Evolutionary conservation across 257 asterid species (phyloP), one percentile per base, ranked within the genome.

Genomic region (Leptodermis oblonga): DNA sequence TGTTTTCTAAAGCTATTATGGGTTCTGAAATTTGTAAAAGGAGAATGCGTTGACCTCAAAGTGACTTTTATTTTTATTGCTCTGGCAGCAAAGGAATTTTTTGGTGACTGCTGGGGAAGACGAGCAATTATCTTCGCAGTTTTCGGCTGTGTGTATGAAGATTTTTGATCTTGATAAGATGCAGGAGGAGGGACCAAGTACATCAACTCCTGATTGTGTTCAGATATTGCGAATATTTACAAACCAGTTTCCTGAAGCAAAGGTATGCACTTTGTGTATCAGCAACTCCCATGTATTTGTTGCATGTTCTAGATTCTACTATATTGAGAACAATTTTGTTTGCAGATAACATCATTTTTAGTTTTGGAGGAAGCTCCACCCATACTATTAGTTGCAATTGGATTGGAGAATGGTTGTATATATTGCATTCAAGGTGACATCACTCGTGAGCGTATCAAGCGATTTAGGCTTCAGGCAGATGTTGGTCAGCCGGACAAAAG

Each of bases 351-450:
- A 0, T 90, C 91, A 3, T 93, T 93, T 79, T 62, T 84, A 36
- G 96, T 90, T 55, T 77, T 88, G 56, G 99, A 93, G 80, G 99
- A 93, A 83, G 90, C 91, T 71, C 97, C 99, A 1, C 99, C 97
- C 23, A 83, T 91, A 67, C 82, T 90, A 64, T 84, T 93, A 48
- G 87, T 93, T 79, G 97, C 95, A 65, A 86, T 90, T 75, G 99
- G 99, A 74, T 73, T 90, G 76, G 96, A 86, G 69, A 93, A 88
- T 61, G 97, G 99, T 63, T 82, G 81, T 77, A 85, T 93, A 73
- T 93, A 93, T 78, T 93, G 99, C 84, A 93, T 90, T 77, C 97
- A 87, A 84, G 99, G 99, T 11, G 99, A 93, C 74, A 75, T 93
- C 78, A 96, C 97, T 41, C 99, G 99, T 23, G 99, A 93, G 75